These are phyloP conservation scores for Boletus pseudopeckii DNA, from an alignment of 768 basidiomycete genomes.

Conservation along the genomic window DNA sequence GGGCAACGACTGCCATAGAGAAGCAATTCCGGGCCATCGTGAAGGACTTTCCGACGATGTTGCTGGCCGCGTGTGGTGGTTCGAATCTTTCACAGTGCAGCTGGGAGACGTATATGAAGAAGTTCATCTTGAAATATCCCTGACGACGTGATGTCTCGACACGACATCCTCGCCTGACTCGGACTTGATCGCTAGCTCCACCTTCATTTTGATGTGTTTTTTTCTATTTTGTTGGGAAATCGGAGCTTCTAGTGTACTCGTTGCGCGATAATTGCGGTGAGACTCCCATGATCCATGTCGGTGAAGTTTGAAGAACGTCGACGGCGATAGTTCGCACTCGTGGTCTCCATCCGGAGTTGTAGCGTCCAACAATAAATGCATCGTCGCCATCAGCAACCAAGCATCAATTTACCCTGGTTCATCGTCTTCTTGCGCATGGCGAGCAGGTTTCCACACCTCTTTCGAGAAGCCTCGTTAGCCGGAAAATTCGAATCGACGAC, in stretches of 20 bases:
- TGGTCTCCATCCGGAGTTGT: neutral
- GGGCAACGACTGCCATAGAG: conserved; percentile 15
- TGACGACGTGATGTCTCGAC: conserved; percentile 29
- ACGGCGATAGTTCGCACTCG: conserved; percentile 11
- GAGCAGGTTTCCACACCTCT: neutral
- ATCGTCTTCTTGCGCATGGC: neutral
- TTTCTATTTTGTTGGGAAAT: conserved; percentile 19
- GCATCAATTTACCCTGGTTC: neutral
- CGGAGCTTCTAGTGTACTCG: neutral
- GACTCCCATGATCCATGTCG: neutral
- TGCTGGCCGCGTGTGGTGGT: conserved; percentile 47
- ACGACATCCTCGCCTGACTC: neutral
- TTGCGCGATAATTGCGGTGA: neutral
- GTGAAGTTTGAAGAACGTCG: neutral
- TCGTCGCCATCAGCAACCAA: conserved; percentile 3
- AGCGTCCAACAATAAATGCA: neutral
- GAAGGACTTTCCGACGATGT: conserved; percentile 23
- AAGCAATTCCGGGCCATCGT: conserved; percentile 35
- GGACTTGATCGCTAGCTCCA: conserved; percentile 1
- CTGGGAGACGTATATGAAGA: conserved; percentile 61
- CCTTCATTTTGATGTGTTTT: conserved; percentile 1
- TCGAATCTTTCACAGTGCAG: conserved; percentile 46
- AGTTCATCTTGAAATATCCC: conserved; percentile 61
- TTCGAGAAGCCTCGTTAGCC: neutral
- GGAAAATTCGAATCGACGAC: neutral